Evolutionary conservation across 116 monocot species (phyloP).

Genomic region (Posidonia oceanica): DNA sequence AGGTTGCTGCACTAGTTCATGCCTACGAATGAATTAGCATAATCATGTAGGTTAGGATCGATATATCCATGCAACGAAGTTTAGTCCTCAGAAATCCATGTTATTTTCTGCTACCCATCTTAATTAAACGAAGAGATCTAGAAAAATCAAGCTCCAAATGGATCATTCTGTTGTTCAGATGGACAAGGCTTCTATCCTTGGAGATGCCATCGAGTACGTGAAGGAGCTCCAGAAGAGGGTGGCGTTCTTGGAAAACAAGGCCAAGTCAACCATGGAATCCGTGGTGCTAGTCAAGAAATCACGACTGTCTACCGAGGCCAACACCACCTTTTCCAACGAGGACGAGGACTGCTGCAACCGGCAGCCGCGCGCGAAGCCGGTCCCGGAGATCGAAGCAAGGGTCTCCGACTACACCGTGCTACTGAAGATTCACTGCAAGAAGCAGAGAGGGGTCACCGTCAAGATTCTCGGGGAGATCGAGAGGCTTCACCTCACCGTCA

Average conservation of each 20-base stretch:
- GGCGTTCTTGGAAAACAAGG: conserved; percentile 24
- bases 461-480: conserved; percentile 37
- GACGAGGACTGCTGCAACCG: too few species aligned
- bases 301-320: conserved; percentile 3
- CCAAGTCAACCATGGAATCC: conserved; percentile 18
- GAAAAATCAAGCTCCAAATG: neutral
- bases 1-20: too few species aligned
- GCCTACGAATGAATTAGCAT: too few species aligned
- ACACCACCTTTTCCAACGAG: conserved; percentile 9
- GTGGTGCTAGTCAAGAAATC: conserved; percentile 20
- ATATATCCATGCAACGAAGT: neutral
- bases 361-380: neutral
- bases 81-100: neutral
- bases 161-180: conserved; percentile 9
- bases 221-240: conserved; percentile 30
- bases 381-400: conserved; percentile 32
- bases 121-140: neutral
- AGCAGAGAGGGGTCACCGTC: conserved; percentile 19
- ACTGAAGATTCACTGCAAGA: conserved; percentile 42
- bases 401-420: conserved; percentile 20
- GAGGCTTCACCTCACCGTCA: conserved; percentile 22
- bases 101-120: neutral
- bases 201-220: conserved; percentile 31
- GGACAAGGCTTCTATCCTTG: conserved; percentile 45
- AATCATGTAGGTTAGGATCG: too few species aligned